Conservation (phyloP, 1,284 basidiomycete species). For the Irpex lacteus region DNA sequence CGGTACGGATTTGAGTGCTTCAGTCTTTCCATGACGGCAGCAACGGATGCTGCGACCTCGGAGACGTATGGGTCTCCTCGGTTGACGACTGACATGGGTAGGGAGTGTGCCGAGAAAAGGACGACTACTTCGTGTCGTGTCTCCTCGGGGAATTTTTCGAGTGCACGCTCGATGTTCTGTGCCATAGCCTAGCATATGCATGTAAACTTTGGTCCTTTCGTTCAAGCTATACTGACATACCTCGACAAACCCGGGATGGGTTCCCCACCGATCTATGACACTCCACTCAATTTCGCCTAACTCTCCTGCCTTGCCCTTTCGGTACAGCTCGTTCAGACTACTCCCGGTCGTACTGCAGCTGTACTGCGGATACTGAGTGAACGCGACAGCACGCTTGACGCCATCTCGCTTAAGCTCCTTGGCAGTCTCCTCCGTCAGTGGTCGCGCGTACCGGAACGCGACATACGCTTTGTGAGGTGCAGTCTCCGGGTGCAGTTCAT, state of each 20-base stretch:
- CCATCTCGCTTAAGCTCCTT: conserved; percentile 89
- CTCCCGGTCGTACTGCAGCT: conserved; percentile 98
- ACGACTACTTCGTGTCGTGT: conserved; percentile 76
- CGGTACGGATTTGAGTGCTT: conserved; percentile 83
- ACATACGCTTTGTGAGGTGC: conserved; percentile 97
- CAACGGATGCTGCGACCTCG: conserved; percentile 93
- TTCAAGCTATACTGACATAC: conserved; percentile 42
- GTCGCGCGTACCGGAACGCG: conserved; percentile 91
- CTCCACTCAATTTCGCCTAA: conserved; percentile 85
- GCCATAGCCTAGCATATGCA: conserved; percentile 79
- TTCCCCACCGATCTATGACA: conserved; percentile 98
- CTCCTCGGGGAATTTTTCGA: conserved; percentile 78
- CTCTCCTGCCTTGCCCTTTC: conserved; percentile 55
- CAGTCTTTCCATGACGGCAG: conserved; percentile 85
- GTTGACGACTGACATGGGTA: conserved; percentile 97
- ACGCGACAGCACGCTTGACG: conserved; percentile 90
- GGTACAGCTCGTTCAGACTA: conserved; percentile 91
- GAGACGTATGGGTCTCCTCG: conserved; percentile 97
- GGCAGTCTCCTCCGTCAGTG: conserved; percentile 83
- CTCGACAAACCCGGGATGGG: conserved; percentile 91
- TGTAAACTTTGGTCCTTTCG: neutral
- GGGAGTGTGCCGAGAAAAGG: conserved; percentile 96
- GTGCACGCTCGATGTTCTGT: conserved; percentile 81
- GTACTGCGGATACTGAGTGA: conserved; percentile 99
- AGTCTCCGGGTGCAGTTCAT: conserved; percentile 89